A percentile compares a stretch with the other conserved stretches of the same genome.
These are phyloP conservation scores for Diversispora epigaea DNA, from an alignment of 192 early-diverging fungal species.

Conservation along the genomic window DNA sequence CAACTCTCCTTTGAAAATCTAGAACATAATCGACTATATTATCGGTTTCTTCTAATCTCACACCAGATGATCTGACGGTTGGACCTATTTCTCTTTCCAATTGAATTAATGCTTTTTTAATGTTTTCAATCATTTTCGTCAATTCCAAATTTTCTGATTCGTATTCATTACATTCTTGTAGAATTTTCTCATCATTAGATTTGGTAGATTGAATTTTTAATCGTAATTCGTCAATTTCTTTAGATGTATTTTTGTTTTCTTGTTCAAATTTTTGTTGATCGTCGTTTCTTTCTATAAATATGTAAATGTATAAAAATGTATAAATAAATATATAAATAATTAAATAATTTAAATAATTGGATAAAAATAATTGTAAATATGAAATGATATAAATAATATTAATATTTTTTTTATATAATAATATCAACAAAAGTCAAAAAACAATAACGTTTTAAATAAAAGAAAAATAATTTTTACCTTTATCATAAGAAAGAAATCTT, in stretches of 20 bases:
- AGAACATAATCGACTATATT: slow-evolving; percentile 28
- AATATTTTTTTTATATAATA: too few relatives aligned
- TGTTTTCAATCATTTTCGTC: slow-evolving; percentile 1
- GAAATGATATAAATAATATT: too few relatives aligned
- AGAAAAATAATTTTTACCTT: slow-evolving; percentile 2
- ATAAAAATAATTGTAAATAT: too few relatives aligned
- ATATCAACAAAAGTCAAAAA: too few relatives aligned
- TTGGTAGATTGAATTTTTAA: background rate
- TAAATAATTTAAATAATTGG: background rate
- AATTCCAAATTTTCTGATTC: background rate
- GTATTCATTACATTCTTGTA: background rate
- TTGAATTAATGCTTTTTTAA: slow-evolving; percentile 6
- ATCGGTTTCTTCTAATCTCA: slow-evolving; percentile 26
- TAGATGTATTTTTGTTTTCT: background rate
- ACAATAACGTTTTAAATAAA: too few relatives aligned
- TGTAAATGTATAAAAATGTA: background rate
- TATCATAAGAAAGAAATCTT: slow-evolving; percentile 21
- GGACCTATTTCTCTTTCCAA: slow-evolving; percentile 30
- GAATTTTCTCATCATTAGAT: background rate
- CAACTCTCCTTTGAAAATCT: slow-evolving; percentile 17
- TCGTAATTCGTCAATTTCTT: slow-evolving; percentile 12
- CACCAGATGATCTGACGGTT: slow-evolving; percentile 22
- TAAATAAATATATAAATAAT: background rate
- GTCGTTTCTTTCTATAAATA: background rate
- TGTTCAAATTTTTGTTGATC: slow-evolving; percentile 3